Percentiles rank a stretch among this genome's conserved stretches.
Evolutionary conservation across 2,329 filamentous ascomycete species (phyloP).

Genomic region (Tolypocladium cylindrosporum): DNA sequence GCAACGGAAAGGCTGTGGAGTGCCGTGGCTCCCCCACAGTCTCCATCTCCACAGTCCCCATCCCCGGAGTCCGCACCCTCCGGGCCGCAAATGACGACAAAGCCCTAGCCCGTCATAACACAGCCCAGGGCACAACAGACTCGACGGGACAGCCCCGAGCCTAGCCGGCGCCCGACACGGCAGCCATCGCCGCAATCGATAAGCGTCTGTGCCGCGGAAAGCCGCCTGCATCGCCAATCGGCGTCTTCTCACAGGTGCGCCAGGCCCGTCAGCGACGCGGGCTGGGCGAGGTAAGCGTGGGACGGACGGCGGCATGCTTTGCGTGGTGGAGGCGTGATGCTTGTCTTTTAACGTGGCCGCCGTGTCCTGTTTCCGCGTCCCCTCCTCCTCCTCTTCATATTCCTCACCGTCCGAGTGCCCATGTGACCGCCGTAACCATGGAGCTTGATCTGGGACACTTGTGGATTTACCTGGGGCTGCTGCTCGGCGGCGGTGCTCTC

Average conservation of each 20-base stretch:
- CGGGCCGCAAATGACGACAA: neutral
- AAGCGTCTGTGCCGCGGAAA: conserved; percentile 15
- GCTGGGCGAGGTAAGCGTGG: neutral
- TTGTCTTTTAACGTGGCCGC: neutral
- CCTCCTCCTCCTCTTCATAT: neutral
- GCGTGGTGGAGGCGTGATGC: neutral
- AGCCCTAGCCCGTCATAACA: neutral
- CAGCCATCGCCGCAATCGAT: neutral
- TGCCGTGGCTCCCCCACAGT: neutral
- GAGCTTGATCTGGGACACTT: conserved; percentile 22
- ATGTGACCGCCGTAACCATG: conserved; percentile 9
- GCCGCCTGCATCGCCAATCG: conserved; percentile 11
- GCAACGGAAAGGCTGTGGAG: neutral
- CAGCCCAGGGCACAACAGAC: neutral
- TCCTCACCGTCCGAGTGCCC: neutral
- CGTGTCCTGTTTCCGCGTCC: neutral
- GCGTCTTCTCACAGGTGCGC: conserved; percentile 3
- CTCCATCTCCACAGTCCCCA: neutral
- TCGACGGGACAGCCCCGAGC: neutral
- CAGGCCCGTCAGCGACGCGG: neutral
- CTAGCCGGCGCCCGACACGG: neutral
- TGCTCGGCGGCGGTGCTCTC: conserved; percentile 22
- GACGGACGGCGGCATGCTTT: neutral
- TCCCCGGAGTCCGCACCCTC: neutral
- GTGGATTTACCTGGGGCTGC: conserved; percentile 27